phyloP scores from a whole-genome alignment of 129 eudicot genomes.

The Escallonia herrerae region DNA sequence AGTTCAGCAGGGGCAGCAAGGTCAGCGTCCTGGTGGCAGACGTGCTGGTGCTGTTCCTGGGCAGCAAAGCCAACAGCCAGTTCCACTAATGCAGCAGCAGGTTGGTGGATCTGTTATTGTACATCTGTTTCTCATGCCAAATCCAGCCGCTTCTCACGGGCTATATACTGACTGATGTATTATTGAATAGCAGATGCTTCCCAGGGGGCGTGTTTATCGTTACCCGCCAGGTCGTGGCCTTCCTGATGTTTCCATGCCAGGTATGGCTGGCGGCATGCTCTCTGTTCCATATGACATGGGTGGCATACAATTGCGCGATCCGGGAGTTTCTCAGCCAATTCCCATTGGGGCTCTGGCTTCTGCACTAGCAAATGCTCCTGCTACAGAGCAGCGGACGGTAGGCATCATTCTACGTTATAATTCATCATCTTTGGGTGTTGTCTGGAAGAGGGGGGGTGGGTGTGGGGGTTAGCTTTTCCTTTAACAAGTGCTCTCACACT shows the following conservation, averaged over 20 bases:
- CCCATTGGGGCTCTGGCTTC: constrained; percentile 83
- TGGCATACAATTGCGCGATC: constrained; percentile 55
- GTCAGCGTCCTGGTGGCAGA: constrained; percentile 72
- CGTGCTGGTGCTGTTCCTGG: constrained; percentile 39
- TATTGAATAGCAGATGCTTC: constrained; percentile 50
- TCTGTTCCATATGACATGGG: constrained; percentile 72
- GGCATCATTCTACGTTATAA: background rate
- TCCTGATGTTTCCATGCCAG: constrained; percentile 50
- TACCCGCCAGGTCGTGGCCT: constrained; percentile 69
- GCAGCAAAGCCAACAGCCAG: constrained; percentile 63
- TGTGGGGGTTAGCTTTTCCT: too few relatives aligned
- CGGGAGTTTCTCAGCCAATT: constrained; percentile 54
- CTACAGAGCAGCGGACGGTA: constrained; percentile 74
- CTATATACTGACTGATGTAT: background rate
- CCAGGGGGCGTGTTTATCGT: constrained; percentile 71
- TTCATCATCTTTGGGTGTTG: too few relatives aligned
- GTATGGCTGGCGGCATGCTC: constrained; percentile 52
- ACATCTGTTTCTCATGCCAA: background rate
- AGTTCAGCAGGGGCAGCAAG: constrained; percentile 85
- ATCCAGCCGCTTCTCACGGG: background rate
- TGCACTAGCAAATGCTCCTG: constrained; percentile 80
- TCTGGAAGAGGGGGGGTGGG: too few relatives aligned
- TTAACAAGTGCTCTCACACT: too few relatives aligned
- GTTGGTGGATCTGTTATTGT: constrained; percentile 21
- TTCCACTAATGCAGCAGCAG: constrained; percentile 77